Percentiles rank a stretch among this genome's conserved stretches.
Evolutionary conservation across 768 basidiomycete species (phyloP).

Genomic region (Gyrodon lividus): DNA sequence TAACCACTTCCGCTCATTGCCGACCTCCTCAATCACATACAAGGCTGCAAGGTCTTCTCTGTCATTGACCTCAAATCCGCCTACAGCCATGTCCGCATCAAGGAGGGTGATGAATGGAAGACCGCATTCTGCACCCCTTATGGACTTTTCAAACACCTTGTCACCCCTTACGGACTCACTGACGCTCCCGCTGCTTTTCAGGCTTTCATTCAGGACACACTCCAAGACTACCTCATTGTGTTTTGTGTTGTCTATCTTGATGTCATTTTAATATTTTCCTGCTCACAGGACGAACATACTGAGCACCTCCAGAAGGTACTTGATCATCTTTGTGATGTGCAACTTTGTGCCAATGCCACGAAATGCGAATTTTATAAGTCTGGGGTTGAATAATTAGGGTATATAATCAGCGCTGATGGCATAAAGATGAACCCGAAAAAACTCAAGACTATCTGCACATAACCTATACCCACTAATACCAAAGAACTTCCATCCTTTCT

Average conservation of each 20-base stretch:
- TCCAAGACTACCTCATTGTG: conserved; percentile 38
- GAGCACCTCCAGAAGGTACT: conserved; percentile 34
- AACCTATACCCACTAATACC: conserved; percentile 26
- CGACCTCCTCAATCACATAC: conserved; percentile 30
- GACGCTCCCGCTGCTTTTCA: conserved; percentile 45
- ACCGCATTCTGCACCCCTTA: conserved; percentile 40
- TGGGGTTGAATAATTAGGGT: conserved; percentile 42
- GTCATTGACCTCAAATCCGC: conserved; percentile 39
- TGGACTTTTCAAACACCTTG: conserved; percentile 38
- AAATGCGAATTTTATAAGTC: conserved; percentile 38
- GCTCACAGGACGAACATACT: conserved; percentile 33
- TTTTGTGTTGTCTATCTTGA: conserved; percentile 43
- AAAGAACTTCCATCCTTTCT: conserved; percentile 28
- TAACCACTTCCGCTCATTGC: conserved; percentile 35
- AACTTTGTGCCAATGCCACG: conserved; percentile 29
- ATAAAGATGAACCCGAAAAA: conserved; percentile 29
- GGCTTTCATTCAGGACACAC: conserved; percentile 40
- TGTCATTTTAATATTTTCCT: conserved; percentile 45
- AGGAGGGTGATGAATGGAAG: conserved; percentile 42
- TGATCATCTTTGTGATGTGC: conserved; percentile 25
- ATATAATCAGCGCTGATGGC: conserved; percentile 31
- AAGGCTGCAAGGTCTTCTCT: conserved; percentile 28
- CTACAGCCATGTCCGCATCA: conserved; percentile 38
- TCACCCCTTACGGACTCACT: conserved; percentile 40
- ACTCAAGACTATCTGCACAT: conserved; percentile 31